These are phyloP conservation scores for Avena eriantha DNA, from an alignment of 176 grass and related monocot species.

Conservation along the genomic window DNA sequence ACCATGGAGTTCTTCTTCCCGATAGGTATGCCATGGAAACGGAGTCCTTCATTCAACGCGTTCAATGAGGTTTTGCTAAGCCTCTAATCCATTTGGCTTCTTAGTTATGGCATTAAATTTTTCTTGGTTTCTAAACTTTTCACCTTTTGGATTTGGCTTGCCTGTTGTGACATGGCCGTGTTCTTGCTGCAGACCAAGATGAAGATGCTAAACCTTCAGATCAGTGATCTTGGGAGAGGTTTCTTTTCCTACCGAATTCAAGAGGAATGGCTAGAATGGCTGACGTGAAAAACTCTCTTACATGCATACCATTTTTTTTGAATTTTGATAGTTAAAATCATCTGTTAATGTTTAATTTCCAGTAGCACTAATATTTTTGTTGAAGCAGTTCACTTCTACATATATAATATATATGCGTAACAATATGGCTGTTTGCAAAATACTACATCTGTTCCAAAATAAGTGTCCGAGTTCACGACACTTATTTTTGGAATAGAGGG, in stretches of 20 bases:
- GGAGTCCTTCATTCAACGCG: too few species aligned
- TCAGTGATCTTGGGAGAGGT: constrained; percentile 77
- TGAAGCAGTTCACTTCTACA: not conserved
- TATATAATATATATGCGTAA: not conserved
- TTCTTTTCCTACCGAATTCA: constrained; percentile 83
- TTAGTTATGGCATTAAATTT: too few species aligned
- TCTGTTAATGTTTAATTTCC: not conserved
- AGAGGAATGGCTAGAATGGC: constrained; percentile 81
- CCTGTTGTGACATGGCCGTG: too few species aligned
- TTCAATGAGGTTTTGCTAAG: too few species aligned
- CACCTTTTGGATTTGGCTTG: too few species aligned
- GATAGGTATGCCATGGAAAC: too few species aligned
- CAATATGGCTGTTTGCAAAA: not conserved
- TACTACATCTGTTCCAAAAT: too few species aligned
- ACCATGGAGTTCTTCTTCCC: too few species aligned
- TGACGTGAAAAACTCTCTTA: not conserved
- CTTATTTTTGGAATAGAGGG: too few species aligned
- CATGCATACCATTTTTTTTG: not conserved
- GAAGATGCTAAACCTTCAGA: constrained; percentile 52
- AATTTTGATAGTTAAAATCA: constrained; percentile 21
- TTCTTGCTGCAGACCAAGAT: constrained; percentile 5
- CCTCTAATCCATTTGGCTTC: too few species aligned
- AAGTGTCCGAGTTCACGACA: too few species aligned
- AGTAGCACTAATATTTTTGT: constrained; percentile 16
- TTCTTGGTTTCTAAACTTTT: too few species aligned